Percentiles rank a stretch among this genome's conserved stretches.
phyloP scores from a whole-genome alignment of 2,329 filamentous ascomycete genomes.

The Clarireedia monteithiana region DNA sequence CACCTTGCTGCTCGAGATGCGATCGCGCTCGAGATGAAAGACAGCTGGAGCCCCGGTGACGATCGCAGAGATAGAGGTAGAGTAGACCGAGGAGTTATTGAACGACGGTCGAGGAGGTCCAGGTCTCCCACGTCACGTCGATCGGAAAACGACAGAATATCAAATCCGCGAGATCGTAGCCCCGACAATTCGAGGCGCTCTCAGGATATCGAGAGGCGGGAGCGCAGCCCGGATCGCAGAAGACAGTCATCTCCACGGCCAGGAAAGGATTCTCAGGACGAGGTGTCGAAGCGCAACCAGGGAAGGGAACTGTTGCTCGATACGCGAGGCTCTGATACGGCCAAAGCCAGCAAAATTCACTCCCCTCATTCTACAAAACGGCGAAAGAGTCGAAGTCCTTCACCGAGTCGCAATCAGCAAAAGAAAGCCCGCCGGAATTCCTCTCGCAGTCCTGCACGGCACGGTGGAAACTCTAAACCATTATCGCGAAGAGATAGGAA shows the following conservation, averaged over 20 bases:
- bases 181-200: slow-evolving; percentile 23
- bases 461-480: slow-evolving; percentile 16
- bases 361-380: slow-evolving; percentile 29
- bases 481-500: slow-evolving; percentile 22
- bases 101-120: slow-evolving; percentile 28
- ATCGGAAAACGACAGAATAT: slow-evolving; percentile 27
- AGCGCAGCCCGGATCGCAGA: slow-evolving; percentile 26
- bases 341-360: slow-evolving; percentile 24
- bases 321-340: slow-evolving; percentile 28
- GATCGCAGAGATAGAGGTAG: slow-evolving; percentile 36
- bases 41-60: slow-evolving; percentile 34
- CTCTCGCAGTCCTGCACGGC: slow-evolving; percentile 26
- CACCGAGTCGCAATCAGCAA: slow-evolving; percentile 26
- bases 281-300: slow-evolving; percentile 29
- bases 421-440: slow-evolving; percentile 27
- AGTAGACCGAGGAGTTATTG: slow-evolving; percentile 31
- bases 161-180: slow-evolving; percentile 26
- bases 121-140: slow-evolving; percentile 30
- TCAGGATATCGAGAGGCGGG: slow-evolving; percentile 23
- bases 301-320: slow-evolving; percentile 29
- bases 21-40: slow-evolving; percentile 32
- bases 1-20: slow-evolving; percentile 27
- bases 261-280: slow-evolving; percentile 24
- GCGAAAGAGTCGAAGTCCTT: slow-evolving; percentile 29
- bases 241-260: slow-evolving; percentile 26